phyloP scores from a whole-genome alignment of 106 monocot species.

The Allium sativum region DNA sequence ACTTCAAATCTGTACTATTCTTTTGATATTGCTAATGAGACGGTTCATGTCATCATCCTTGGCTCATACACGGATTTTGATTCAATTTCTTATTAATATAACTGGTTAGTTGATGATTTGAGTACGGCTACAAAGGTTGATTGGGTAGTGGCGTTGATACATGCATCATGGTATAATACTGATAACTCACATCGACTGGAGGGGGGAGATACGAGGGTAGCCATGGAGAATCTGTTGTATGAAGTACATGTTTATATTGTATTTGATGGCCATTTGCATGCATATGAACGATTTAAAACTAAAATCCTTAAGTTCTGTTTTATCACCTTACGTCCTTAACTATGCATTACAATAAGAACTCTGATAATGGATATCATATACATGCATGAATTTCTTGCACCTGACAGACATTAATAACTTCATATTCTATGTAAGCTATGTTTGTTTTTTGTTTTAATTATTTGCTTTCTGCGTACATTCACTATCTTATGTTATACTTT shows the following conservation, averaged over 20 bases:
- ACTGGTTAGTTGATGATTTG: slow-evolving; percentile 36
- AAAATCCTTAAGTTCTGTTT: neutral
- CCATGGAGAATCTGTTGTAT: slow-evolving; percentile 39
- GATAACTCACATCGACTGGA: slow-evolving; percentile 43
- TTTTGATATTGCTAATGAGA: slow-evolving; percentile 34
- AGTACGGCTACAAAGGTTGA: slow-evolving; percentile 27
- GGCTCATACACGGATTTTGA: slow-evolving; percentile 50
- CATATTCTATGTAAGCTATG: slow-evolving; percentile 6
- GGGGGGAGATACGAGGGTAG: slow-evolving; percentile 43
- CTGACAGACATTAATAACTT: neutral
- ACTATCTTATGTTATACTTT: too few relatives aligned
- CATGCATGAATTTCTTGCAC: neutral
- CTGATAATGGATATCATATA: neutral
- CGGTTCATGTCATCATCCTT: slow-evolving; percentile 43
- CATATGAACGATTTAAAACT: slow-evolving; percentile 47
- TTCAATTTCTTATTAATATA: slow-evolving; percentile 23
- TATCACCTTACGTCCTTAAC: neutral
- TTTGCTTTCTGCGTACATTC: too few relatives aligned
- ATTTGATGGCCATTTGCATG: slow-evolving; percentile 58
- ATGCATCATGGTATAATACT: slow-evolving; percentile 84
- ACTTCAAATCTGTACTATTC: slow-evolving; percentile 57
- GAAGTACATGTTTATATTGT: slow-evolving; percentile 31
- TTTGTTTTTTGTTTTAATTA: too few relatives aligned
- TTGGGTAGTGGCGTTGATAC: slow-evolving; percentile 66
- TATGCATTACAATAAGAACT: neutral